A percentile compares a stretch with the other conserved stretches of the same genome.
phyloP scores from a whole-genome alignment of 495 filamentous ascomycete species.

The Copromyces sp. region DNA sequence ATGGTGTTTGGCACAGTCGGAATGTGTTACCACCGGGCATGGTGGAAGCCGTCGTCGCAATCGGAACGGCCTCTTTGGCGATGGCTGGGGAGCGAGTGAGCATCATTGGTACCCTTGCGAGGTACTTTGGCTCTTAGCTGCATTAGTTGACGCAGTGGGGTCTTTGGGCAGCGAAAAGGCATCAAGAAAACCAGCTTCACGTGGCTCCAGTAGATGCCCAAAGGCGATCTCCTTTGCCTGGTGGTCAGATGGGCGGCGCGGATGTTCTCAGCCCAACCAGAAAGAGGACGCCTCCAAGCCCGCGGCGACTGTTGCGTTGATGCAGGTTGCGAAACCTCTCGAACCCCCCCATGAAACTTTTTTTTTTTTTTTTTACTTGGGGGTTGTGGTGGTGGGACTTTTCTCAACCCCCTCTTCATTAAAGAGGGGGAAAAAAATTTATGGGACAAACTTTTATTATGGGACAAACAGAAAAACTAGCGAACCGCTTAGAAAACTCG shows the following conservation, averaged over 20 bases:
- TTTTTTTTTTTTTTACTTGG: background rate
- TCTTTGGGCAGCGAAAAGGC: conserved; percentile 23
- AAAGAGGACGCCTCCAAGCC: conserved; percentile 2
- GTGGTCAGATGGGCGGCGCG: conserved; percentile 14
- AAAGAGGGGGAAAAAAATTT: too few relatives aligned
- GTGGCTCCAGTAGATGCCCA: conserved; percentile 25
- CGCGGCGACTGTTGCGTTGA: conserved; percentile 7
- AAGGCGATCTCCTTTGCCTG: conserved; percentile 6
- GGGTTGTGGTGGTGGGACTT: too few relatives aligned
- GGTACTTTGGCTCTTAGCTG: background rate
- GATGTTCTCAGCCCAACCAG: conserved; percentile 23
- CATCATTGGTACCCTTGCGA: conserved; percentile 16
- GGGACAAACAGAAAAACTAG: too few relatives aligned
- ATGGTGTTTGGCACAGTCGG: conserved; percentile 12
- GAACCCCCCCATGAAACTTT: background rate
- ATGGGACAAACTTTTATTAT: too few relatives aligned
- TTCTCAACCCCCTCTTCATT: too few relatives aligned
- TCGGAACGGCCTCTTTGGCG: conserved; percentile 5
- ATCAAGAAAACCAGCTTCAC: conserved; percentile 13
- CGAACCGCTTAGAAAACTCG: too few relatives aligned
- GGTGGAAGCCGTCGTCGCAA: conserved; percentile 1
- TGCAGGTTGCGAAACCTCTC: conserved; percentile 8
- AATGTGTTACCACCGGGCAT: background rate
- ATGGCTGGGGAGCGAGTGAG: background rate
- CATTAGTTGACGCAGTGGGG: conserved; percentile 23